Percentiles rank a stretch among this genome's conserved stretches.
Evolutionary conservation across 805 yeast species (phyloP).

Genomic region (Yamadazyma scolyti): DNA sequence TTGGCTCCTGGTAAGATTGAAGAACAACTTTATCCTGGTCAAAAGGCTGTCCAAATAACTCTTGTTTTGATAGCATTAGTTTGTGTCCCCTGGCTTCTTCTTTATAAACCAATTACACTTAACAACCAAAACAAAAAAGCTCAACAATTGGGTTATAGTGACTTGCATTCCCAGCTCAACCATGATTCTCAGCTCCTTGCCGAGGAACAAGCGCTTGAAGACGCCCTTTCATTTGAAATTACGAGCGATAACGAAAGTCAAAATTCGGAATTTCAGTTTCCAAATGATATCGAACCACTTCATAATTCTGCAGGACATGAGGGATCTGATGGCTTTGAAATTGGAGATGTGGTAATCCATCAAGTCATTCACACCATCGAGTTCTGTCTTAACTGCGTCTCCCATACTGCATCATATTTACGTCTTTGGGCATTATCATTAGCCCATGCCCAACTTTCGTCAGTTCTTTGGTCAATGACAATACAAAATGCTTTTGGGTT

Average conservation of each 20-base stretch:
- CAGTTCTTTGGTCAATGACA: slow-evolving; percentile 77
- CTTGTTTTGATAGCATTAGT: slow-evolving; percentile 56
- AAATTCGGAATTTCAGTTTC: slow-evolving; percentile 24
- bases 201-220: slow-evolving; percentile 38
- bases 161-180: slow-evolving; percentile 26
- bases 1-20: slow-evolving; percentile 68
- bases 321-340: slow-evolving; percentile 29
- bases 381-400: slow-evolving; percentile 74
- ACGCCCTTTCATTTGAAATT: slow-evolving; percentile 17
- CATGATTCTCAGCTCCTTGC: slow-evolving; percentile 36
- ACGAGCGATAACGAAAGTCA: slow-evolving; percentile 5
- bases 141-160: slow-evolving; percentile 33
- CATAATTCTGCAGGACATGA: slow-evolving; percentile 32
- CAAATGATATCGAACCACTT: slow-evolving; percentile 39
- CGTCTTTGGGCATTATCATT: slow-evolving; percentile 77
- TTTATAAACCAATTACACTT: slow-evolving; percentile 57
- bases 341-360: slow-evolving; percentile 72
- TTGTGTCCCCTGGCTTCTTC: slow-evolving; percentile 73
- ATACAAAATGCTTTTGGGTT: slow-evolving; percentile 57
- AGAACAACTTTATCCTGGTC: slow-evolving; percentile 64
- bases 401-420: slow-evolving; percentile 75
- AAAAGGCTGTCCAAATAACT: slow-evolving; percentile 55
- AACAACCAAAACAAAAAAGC: slow-evolving; percentile 36
- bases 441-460: slow-evolving; percentile 76
- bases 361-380: slow-evolving; percentile 81